A percentile compares a stretch with the other conserved stretches of the same genome.
Conservation (phyloP, 768 basidiomycete genomes). For the Cyclocybe cylindracea region DNA sequence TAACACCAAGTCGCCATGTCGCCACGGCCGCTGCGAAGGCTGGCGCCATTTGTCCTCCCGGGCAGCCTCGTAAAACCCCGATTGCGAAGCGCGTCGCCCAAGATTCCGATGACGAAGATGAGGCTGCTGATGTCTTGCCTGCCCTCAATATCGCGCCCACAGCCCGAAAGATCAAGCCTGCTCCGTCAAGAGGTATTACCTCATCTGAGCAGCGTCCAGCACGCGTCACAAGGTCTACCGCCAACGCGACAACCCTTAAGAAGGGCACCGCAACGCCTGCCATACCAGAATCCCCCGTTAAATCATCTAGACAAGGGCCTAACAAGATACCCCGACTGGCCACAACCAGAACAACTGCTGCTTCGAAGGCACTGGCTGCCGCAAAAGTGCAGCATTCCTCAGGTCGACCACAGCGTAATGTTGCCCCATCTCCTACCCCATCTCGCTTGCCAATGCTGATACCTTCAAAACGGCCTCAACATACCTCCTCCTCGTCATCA, state of each 20-base stretch:
- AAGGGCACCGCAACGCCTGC: constrained; percentile 45
- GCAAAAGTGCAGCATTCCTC: constrained; percentile 29
- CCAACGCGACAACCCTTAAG: constrained; percentile 55
- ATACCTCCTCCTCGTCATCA: constrained; percentile 34
- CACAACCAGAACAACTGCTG: constrained; percentile 50
- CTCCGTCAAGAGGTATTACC: constrained; percentile 49
- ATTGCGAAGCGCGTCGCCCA: constrained; percentile 67
- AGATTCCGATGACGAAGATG: constrained; percentile 72
- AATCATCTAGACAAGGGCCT: constrained; percentile 50
- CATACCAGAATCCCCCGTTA: constrained; percentile 41
- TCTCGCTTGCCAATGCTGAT: constrained; percentile 78
- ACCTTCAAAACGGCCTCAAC: constrained; percentile 53
- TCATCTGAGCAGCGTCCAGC: constrained; percentile 73
- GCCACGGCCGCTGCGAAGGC: constrained; percentile 71
- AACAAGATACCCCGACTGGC: constrained; percentile 74
- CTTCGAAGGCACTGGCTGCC: constrained; percentile 43
- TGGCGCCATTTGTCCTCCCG: constrained; percentile 71
- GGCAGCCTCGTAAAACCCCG: constrained; percentile 88
- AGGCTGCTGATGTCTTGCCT: constrained; percentile 64
- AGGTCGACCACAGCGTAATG: constrained; percentile 31
- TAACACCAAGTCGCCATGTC: constrained; percentile 80
- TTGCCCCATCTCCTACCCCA: constrained; percentile 62
- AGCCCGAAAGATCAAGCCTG: constrained; percentile 37
- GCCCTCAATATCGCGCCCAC: constrained; percentile 55
- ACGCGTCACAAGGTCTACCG: constrained; percentile 72